phyloP scores from a whole-genome alignment of 1,284 basidiomycete genomes.

The Boletus sp. region DNA sequence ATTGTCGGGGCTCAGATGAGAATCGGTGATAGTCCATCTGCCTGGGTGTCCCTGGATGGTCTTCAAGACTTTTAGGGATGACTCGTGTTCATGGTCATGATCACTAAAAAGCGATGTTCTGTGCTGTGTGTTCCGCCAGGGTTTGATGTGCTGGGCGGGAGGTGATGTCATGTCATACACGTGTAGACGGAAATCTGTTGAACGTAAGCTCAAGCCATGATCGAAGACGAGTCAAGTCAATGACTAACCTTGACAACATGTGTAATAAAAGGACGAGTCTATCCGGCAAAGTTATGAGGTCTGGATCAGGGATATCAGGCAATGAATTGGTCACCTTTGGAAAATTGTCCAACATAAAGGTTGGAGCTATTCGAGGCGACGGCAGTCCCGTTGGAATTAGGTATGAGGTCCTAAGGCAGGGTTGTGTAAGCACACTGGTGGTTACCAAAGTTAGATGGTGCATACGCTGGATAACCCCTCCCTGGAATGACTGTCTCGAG shows the following conservation, averaged over 20 bases:
- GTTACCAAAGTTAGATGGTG: conserved; percentile 1
- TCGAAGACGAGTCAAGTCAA: background rate
- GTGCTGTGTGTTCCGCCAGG: conserved; percentile 17
- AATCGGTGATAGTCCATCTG: conserved; percentile 93
- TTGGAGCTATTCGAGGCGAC: conserved; percentile 81
- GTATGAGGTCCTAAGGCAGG: conserved; percentile 62
- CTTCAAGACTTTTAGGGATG: conserved; percentile 74
- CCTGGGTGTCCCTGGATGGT: conserved; percentile 73
- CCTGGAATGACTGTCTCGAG: conserved; percentile 40
- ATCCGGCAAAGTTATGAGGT: conserved; percentile 4
- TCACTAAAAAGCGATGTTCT: conserved; percentile 17
- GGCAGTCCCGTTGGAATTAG: conserved; percentile 83
- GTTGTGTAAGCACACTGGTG: conserved; percentile 4
- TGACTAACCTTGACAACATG: conserved; percentile 67
- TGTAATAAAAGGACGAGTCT: conserved; percentile 82
- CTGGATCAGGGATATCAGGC: conserved; percentile 16
- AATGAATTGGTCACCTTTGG: conserved; percentile 50
- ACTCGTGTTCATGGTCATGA: conserved; percentile 45
- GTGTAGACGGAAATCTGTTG: conserved; percentile 78
- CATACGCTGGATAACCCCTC: conserved; percentile 55
- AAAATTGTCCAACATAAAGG: conserved; percentile 93
- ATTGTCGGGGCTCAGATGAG: conserved; percentile 88
- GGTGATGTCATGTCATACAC: conserved; percentile 78
- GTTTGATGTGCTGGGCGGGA: conserved; percentile 29
- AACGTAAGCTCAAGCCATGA: conserved; percentile 11